phyloP scores from a whole-genome alignment of 352 stramenopile species.

The Hyaloperonospora arabidopsidis region DNA sequence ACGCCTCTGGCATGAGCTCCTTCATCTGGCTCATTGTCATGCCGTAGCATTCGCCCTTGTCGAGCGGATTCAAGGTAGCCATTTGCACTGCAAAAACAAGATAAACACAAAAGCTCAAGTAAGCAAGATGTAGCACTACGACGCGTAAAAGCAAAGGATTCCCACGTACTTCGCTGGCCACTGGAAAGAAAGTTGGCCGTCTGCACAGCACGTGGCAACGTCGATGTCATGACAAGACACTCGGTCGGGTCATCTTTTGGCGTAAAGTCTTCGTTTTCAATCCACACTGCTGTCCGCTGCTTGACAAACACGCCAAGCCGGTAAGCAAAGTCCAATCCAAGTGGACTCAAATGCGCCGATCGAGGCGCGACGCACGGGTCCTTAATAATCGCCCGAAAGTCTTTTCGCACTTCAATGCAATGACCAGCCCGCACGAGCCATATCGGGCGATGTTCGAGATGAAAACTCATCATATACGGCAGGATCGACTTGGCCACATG shows the following conservation, averaged over 20 bases:
- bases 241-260: conserved; percentile 39
- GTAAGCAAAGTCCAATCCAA: conserved; percentile 89
- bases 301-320: conserved; percentile 89
- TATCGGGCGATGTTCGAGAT: conserved; percentile 89
- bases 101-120: conserved; percentile 7
- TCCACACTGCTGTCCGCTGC: conserved; percentile 52
- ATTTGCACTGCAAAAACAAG: conserved; percentile 49
- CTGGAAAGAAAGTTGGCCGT: conserved; percentile 54
- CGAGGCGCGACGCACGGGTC: conserved; percentile 69
- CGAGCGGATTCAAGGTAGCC: conserved; percentile 71
- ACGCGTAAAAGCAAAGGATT: too few species aligned
- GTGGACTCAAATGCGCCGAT: conserved; percentile 77
- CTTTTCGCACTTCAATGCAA: conserved; percentile 56
- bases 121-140: not conserved
- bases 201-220: conserved; percentile 67
- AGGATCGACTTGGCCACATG: conserved; percentile 88
- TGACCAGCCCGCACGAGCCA: conserved; percentile 89
- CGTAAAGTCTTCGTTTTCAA: conserved; percentile 35
- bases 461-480: conserved; percentile 92
- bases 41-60: conserved; percentile 83
- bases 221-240: conserved; percentile 71
- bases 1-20: conserved; percentile 56
- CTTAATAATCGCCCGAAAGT: conserved; percentile 62
- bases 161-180: conserved; percentile 37
- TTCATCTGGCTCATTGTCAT: conserved; percentile 81